Evolutionary conservation across 441 rosid genomes (phyloP), one percentile per base, ranked within the genome.

Genomic region (Breynia disticha): DNA sequence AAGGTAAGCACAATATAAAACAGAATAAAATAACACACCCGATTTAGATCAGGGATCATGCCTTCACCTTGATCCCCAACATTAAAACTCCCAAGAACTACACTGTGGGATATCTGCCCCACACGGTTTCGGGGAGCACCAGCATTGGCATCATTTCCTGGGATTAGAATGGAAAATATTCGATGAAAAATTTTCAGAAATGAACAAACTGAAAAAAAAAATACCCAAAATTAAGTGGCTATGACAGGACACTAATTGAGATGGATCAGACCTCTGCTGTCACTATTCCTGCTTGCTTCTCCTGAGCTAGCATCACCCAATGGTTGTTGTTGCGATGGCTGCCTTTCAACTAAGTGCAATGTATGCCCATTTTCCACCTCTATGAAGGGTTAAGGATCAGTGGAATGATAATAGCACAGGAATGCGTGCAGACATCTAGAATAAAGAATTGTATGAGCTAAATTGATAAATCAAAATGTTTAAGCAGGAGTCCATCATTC

Each of bases 341-440:
- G 97, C 77, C 98, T 88, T 61, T 69, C 79, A 67, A 93, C 86
- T 74, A 93, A 71, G 65, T 93, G 98, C 68, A 93, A 70, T 50
- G 97, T 86, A 67, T 93, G 85, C 19, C 98, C 97, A 80, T 73
- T 86, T 71, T 93, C 97, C 77, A 93, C 79, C 67, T 88, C 98
- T 93, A 65, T 59, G 68, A 55, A 35, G 24, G 39, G 84, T 89
- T 54, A 84, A 81, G 86, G 58, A 58, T 61, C 15, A 35, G 60
- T 16, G 12, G 35, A 38, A 62, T 43, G 35, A 50, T 64, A 54
- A 50, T 37, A 48, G 28, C 22, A 22, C 37, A 42, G 20, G 10
- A 2, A 41, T 14, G 38, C 14, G 15, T 37, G 38, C 46, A 11
- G 21, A 22, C 7, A 21, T 44, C 52, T 43, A 20, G 42, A 46